A percentile compares a stretch with the other conserved stretches of the same genome.
Evolutionary conservation across 148 eudicot genomes (phyloP).

Genomic region (Silene latifolia): DNA sequence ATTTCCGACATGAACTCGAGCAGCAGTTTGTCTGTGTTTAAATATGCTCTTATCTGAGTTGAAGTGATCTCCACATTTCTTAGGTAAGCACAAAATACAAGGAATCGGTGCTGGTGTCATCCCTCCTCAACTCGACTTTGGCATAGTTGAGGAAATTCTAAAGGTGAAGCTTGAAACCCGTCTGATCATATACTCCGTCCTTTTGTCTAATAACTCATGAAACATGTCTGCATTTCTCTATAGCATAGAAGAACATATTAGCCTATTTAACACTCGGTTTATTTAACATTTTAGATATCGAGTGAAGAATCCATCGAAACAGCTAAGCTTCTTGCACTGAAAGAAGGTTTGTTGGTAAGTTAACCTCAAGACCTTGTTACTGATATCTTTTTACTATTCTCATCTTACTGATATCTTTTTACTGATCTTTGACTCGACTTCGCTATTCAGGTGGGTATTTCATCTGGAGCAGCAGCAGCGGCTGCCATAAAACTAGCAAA

Average conservation of each 20-base stretch:
- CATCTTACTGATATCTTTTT: conserved; percentile 1
- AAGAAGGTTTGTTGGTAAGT: conserved; percentile 55
- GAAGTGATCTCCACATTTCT: neutral
- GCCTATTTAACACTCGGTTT: neutral
- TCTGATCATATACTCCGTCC: neutral
- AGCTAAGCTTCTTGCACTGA: conserved; percentile 38
- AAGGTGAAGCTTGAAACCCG: conserved; percentile 37
- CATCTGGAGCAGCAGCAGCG: conserved; percentile 83
- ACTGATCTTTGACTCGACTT: neutral
- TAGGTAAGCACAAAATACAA: conserved; percentile 75
- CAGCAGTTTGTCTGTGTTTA: too few relatives aligned
- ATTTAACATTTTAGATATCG: conserved; percentile 18
- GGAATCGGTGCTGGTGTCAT: conserved; percentile 80
- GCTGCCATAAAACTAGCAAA: conserved; percentile 65
- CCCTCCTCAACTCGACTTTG: conserved; percentile 47
- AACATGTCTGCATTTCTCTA: neutral
- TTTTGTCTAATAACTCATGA: neutral
- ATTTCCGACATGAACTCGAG: too few relatives aligned
- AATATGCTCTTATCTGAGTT: neutral
- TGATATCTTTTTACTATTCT: neutral
- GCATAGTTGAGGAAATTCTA: conserved; percentile 57
- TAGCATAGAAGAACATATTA: neutral
- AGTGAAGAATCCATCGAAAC: conserved; percentile 28
- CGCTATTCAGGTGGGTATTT: conserved; percentile 62
- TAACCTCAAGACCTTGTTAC: too few relatives aligned